A percentile compares a stretch with the other conserved stretches of the same genome.
Evolutionary conservation across 352 stramenopile species (phyloP).

Genomic region (Globisporangium middletonii): DNA sequence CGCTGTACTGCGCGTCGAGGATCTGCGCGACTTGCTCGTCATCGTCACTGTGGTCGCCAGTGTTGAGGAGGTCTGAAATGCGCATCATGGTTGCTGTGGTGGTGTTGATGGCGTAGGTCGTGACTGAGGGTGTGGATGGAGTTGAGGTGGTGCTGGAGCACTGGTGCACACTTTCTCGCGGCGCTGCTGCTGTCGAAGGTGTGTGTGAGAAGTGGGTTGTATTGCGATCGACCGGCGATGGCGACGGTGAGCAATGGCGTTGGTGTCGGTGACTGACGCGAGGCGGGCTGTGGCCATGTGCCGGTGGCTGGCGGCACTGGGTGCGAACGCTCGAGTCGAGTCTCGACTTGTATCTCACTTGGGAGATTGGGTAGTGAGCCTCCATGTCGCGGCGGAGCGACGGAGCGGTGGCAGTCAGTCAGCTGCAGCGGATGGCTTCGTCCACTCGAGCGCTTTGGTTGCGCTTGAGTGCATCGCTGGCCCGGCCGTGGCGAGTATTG

Average conservation of each 20-base stretch:
- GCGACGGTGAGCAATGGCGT: conserved; percentile 5
- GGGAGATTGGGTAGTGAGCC: conserved; percentile 17
- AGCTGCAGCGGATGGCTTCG: conserved; percentile 1
- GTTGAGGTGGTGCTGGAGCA: not conserved
- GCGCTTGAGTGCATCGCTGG: not conserved
- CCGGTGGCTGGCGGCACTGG: not conserved
- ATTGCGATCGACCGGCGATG: not conserved
- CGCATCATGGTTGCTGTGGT: conserved; percentile 11
- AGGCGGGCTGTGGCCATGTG: not conserved
- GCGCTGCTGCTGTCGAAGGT: not conserved
- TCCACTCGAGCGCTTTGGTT: not conserved
- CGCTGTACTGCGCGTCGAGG: conserved; percentile 7
- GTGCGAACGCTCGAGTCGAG: conserved; percentile 3
- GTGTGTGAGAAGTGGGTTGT: not conserved
- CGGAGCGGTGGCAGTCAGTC: too few relatives aligned
- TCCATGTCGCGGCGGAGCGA: not conserved
- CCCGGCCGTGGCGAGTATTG: not conserved
- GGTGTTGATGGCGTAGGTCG: not conserved
- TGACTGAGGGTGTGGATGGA: not conserved
- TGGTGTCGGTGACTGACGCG: conserved; percentile 3
- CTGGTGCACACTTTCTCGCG: not conserved
- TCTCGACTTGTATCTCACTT: conserved; percentile 19
- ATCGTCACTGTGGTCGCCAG: conserved; percentile 12
- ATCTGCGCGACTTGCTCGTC: conserved; percentile 17
- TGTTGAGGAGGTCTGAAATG: conserved; percentile 18